Base-by-base conservation (phyloP, 2,329 filamentous ascomycete genomes). In the Nectriaceae sp. region DNA sequence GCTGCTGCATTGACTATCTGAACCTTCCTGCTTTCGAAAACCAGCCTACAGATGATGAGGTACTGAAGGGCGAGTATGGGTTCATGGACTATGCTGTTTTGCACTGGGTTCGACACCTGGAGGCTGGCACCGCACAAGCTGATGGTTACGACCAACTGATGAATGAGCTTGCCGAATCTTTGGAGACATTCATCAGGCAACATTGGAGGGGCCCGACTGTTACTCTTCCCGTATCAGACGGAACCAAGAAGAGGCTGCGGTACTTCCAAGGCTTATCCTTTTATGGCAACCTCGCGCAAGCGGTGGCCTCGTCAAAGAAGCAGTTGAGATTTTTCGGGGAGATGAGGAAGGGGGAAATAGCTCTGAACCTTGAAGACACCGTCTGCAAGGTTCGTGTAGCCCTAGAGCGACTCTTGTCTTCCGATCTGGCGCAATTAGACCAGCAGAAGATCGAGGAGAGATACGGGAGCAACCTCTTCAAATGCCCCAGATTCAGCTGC, bases 1-100 rank as follows among this genome's bases (percentile, higher is more conserved):
- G 39, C 5, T 36, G 42, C 8, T 44, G 48, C 29, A 38, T 54
- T 13, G 24, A 16, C 1, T 54, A 49, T 20, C 40, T 54, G 5
- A 43, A 31, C n/a, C 33, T 48, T 18, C 41, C 49, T 11, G 37
- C 31, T 4, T 24, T 48, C 11, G 16, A 33, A 22, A 21, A 11
- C 1, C 15, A 16, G 20, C 5, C 21, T 5, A 41, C 24, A 10
- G 24, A 36, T 11, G 19, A 37, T 15, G 11, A 37, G n/a, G 18
- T 51, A 4, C 10, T 51, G 4, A 37, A 19, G 10, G 44, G 48
- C 5, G 20, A 31, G 8, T 51, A 42, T 19, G 26, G 44, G 11
- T 47, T 51, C 19, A 37, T 44, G 5, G 44, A 51, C 5, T 51
- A 51, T 41, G 44, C 48, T 15, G 42, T 42, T 22, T 44, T 44